These are phyloP conservation scores for Nannizziopsis arthrosporioides DNA, from an alignment of 2,329 filamentous ascomycete genomes.

Conservation along the genomic window DNA sequence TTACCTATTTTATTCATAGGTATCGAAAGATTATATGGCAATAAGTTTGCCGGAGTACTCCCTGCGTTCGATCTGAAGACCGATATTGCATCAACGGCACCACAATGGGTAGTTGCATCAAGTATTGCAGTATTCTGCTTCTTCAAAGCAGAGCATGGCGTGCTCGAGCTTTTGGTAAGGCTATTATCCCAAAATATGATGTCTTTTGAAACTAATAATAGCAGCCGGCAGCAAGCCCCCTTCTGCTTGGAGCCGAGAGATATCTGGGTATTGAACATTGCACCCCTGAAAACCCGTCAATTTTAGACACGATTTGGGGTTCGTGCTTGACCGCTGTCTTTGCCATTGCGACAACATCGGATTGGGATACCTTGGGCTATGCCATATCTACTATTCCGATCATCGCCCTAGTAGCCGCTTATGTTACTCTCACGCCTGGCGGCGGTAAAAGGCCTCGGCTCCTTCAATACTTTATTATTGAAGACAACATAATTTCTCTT, in stretches of 20 bases:
- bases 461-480: conserved; percentile 6
- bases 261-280: conserved; percentile 14
- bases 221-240: conserved; percentile 26
- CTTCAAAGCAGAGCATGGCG: conserved; percentile 7
- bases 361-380: conserved; percentile 19
- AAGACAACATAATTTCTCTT: conserved; percentile 1
- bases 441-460: neutral
- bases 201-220: neutral
- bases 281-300: conserved; percentile 4
- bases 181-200: neutral
- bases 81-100: neutral
- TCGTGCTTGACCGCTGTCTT: conserved; percentile 19
- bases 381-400: conserved; percentile 23
- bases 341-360: conserved; percentile 20
- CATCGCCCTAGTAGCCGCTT: conserved; percentile 22
- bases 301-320: conserved; percentile 18
- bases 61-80: neutral
- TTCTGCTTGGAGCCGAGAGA: conserved; percentile 21
- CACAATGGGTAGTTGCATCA: conserved; percentile 7
- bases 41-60: neutral
- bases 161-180: conserved; percentile 9
- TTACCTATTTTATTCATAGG: conserved; percentile 2
- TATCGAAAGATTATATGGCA: neutral
- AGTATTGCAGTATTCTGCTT: conserved; percentile 3
- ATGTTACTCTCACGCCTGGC: conserved; percentile 16